These are phyloP conservation scores for Neopestalotiopsis clavispora DNA, from an alignment of 2,329 filamentous ascomycete species.

Conservation along the genomic window DNA sequence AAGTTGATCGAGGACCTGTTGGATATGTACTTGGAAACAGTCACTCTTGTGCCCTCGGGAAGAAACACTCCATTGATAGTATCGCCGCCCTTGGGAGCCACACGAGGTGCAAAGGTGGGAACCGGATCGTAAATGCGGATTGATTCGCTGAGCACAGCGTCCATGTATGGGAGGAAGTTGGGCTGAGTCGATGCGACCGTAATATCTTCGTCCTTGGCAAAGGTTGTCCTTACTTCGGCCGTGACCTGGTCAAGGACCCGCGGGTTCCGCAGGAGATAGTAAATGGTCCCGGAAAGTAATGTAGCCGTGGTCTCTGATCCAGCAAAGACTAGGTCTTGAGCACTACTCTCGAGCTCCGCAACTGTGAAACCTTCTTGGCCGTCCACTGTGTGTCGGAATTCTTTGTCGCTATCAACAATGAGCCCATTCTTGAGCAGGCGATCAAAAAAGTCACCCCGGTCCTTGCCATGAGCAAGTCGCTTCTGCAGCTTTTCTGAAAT, in stretches of 20 bases:
- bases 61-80: slow-evolving; percentile 19
- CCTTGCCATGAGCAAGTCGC: slow-evolving; percentile 5
- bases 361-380: slow-evolving; percentile 17
- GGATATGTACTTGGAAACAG: slow-evolving; percentile 17
- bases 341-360: slow-evolving; percentile 18
- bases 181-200: slow-evolving; percentile 21
- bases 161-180: slow-evolving; percentile 17
- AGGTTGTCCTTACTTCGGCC: slow-evolving; percentile 28
- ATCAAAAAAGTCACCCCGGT: slow-evolving; percentile 13
- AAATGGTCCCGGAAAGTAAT: slow-evolving; percentile 28
- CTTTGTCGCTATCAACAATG: not conserved
- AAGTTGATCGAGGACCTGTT: slow-evolving; percentile 19
- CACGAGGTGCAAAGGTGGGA: slow-evolving; percentile 18
- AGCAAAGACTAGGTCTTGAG: slow-evolving; percentile 7
- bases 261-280: slow-evolving; percentile 34
- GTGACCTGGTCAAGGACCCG: slow-evolving; percentile 25
- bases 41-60: slow-evolving; percentile 21
- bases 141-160: slow-evolving; percentile 20
- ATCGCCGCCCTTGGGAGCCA: slow-evolving; percentile 14
- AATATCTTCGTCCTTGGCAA: slow-evolving; percentile 25
- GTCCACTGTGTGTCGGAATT: slow-evolving; percentile 1
- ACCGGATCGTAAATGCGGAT: slow-evolving; percentile 23
- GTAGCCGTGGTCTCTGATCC: slow-evolving; percentile 17
- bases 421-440: slow-evolving; percentile 9
- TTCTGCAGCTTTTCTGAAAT: not conserved